Evolutionary conservation across 1,139 yeast genomes (phyloP), one percentile per base, ranked within the genome.

Genomic region (Saccharomyces hybrid): DNA sequence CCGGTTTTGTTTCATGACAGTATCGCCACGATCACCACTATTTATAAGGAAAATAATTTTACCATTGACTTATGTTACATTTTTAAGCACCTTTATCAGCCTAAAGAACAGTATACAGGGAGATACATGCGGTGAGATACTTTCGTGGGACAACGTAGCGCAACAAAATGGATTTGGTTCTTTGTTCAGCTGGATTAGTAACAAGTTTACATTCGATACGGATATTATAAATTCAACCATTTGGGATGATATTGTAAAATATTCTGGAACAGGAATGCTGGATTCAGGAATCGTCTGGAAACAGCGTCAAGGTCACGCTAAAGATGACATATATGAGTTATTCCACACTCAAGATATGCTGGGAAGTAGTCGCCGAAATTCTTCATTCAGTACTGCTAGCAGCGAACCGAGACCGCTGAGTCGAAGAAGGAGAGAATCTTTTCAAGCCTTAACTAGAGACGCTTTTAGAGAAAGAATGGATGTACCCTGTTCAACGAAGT

Each of bases 251-350:
- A 47, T 58, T 38, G 52, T 58, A 8, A 54, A 59, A 7, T 54
- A 55, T 47, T 59, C 59, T 44, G 63, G 64, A 14, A 62, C 62
- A 32, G 63, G 58, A 42, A 50, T 58, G 34, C 44, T 58, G 51
- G 54, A 56, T 26, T 56, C 63, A 6, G 57, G 58, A 2, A 59
- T 60, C n/a, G 66, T 62, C n/a, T 64, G 68, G 68, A 62, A 59
- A 47, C 66, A 64, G 54, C 55, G 55, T 28, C 62, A 56, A 26
- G 62, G 59, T n/a, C 56, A 58, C 16, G 53, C 53, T n/a, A 57
- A 57, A 31, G 64, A 62, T 48, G 60, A 59, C 34, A 52, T 61
- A n/a, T 55, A 55, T 48, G 53, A 55, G 20, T 48, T 61, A 25
- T 61, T 61, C 47, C 57, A 56, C 50, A 53, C 55, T 28, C 34